Base-by-base conservation (phyloP, 768 basidiomycete species). In the Leccinum boreale region DNA sequence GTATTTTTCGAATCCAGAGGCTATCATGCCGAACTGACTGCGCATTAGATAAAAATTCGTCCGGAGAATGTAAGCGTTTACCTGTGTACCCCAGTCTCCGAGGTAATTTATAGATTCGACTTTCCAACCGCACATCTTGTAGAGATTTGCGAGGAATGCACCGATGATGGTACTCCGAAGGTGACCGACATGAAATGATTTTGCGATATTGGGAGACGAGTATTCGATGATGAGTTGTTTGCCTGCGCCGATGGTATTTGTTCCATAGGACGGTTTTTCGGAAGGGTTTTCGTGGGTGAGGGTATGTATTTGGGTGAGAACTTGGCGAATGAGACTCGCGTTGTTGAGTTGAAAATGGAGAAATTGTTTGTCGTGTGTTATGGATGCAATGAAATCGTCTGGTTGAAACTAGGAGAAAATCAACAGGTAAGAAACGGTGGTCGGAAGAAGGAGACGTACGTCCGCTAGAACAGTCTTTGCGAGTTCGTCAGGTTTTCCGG, bases 1-100 rank as follows among this genome's bases (percentile, higher is more conserved):
- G 65, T 96, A 96, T 68, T 90, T 89, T 69, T 95, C 88, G 66
- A 90, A 98, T 0, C 96, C 96, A 50, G 88, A 82, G 0, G 94
- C 90, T 55, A 98, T 89, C 72, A 97, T 73, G 29, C 94, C 94
- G 70, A 90, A 88, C 89, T 91, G 62, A 19, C 3, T 31, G 26
- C 23, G 4, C n/a, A 17, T 59, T 23, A 60, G 29, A 11, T 31
- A 4, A 31, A 56, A 7, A 24, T 29, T 36, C 12, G 24, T 15
- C 2, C 12, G 26, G n/a, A 28, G 12, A 26, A 19, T 12, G 28
- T 14, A 17, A 2, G n/a, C 21, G 0, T 17, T 70, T 39, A 93
- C 94, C 82, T 98, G 96, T 44, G 94, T 98, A 23, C 96, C 96
- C 96, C 95, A 98, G 69, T 98, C 96, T 2, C 96, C 96, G 15